Percentiles rank a stretch among this genome's conserved stretches.
phyloP scores from a whole-genome alignment of 208 protist species.

The Trypanosoma caninum region DNA sequence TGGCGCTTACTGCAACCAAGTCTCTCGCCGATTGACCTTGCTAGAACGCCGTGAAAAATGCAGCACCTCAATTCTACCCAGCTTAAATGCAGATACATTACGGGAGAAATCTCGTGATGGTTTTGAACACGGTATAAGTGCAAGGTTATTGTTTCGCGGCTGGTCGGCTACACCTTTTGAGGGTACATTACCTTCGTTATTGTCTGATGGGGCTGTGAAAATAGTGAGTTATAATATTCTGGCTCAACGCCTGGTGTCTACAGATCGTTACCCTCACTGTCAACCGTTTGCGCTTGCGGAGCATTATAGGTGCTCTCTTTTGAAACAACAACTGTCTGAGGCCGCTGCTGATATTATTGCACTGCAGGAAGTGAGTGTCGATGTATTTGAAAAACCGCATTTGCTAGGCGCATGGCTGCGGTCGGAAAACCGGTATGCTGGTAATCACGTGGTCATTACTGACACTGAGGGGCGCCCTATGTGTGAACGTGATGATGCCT shows the following conservation, averaged over 20 bases:
- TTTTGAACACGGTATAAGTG: neutral
- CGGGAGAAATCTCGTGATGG: slow-evolving; percentile 42
- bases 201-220: slow-evolving; percentile 25
- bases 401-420: slow-evolving; percentile 55
- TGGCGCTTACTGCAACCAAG: neutral
- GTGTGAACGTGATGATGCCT: slow-evolving; percentile 9
- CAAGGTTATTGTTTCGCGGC: slow-evolving; percentile 34
- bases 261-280: slow-evolving; percentile 72
- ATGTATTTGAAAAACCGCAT: slow-evolving; percentile 44
- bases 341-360: slow-evolving; percentile 59
- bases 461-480: slow-evolving; percentile 42
- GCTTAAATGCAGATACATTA: slow-evolving; percentile 66
- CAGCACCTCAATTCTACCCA: slow-evolving; percentile 44
- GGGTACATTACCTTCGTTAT: neutral
- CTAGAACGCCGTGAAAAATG: slow-evolving; percentile 63
- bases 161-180: slow-evolving; percentile 50
- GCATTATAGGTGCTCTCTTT: slow-evolving; percentile 62
- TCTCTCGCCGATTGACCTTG: slow-evolving; percentile 46
- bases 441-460: slow-evolving; percentile 75
- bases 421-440: slow-evolving; percentile 38
- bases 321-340: slow-evolving; percentile 55
- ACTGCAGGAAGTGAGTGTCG: slow-evolving; percentile 76
- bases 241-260: slow-evolving; percentile 62
- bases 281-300: slow-evolving; percentile 58
- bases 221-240: slow-evolving; percentile 84